Conservation (phyloP, 2,329 filamentous ascomycete genomes). For the Exophiala sideris region DNA sequence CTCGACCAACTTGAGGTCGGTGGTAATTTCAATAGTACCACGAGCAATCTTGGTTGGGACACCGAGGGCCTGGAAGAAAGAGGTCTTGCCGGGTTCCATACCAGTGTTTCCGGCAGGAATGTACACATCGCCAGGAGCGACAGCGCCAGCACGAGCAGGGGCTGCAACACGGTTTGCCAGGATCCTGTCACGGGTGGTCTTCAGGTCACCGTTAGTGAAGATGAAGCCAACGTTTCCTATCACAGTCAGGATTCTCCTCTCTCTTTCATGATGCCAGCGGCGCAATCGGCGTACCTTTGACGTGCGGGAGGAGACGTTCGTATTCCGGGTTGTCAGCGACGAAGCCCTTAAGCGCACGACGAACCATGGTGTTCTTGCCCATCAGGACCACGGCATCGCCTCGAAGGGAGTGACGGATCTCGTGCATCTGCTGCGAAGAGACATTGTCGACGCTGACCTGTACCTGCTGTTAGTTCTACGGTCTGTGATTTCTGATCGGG, state of each 20-base stretch:
- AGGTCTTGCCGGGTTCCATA: conserved; percentile 99
- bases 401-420: conserved; percentile 91
- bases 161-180: conserved; percentile 96
- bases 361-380: conserved; percentile 99
- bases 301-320: conserved; percentile 92
- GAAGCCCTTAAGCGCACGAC: conserved; percentile 96
- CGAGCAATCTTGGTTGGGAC: conserved; percentile 99
- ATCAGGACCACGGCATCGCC: conserved; percentile 93
- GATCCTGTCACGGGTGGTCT: conserved; percentile 89
- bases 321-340: conserved; percentile 87
- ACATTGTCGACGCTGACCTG: conserved; percentile 79
- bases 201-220: conserved; percentile 97
- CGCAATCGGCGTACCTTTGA: conserved; percentile 61
- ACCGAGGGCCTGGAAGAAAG: conserved; percentile 99
- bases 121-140: conserved; percentile 91
- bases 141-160: conserved; percentile 93
- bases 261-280: conserved; percentile 3
- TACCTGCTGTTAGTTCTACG: conserved; percentile 8
- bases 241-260: conserved; percentile 14
- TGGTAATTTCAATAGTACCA: conserved; percentile 99
- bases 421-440: conserved; percentile 99
- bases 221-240: conserved; percentile 93
- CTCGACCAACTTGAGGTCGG: conserved; percentile 97
- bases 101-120: conserved; percentile 98
- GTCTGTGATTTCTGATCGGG: neutral